Percentiles rank a stretch among this genome's conserved stretches.
phyloP scores from a whole-genome alignment of 129 eudicot species.

The Lonicera japonica region DNA sequence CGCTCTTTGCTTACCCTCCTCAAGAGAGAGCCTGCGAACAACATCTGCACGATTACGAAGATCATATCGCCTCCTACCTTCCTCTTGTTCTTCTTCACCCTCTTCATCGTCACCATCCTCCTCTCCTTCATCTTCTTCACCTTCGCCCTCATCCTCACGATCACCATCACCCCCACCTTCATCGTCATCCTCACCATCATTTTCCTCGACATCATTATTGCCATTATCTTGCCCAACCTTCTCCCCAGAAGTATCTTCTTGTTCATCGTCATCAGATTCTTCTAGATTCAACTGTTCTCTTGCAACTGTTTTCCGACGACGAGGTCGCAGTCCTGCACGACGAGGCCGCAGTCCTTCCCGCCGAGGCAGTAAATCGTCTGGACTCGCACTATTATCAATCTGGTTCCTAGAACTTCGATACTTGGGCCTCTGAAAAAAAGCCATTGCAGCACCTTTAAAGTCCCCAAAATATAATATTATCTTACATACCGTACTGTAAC shows the following conservation, averaged over 20 bases:
- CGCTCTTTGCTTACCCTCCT: conserved; percentile 76
- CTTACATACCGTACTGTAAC: neutral
- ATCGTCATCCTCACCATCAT: conserved; percentile 48
- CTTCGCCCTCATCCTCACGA: conserved; percentile 45
- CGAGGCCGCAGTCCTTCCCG: conserved; percentile 65
- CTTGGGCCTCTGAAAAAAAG: conserved; percentile 48
- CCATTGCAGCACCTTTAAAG: conserved; percentile 1
- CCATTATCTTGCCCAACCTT: conserved; percentile 35
- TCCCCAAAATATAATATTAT: conserved; percentile 1
- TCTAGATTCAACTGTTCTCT: conserved; percentile 28
- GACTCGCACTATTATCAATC: conserved; percentile 38
- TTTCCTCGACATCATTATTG: conserved; percentile 60
- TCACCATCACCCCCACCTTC: conserved; percentile 54
- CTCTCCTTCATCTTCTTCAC: conserved; percentile 40
- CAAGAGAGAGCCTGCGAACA: conserved; percentile 68
- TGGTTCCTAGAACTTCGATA: conserved; percentile 52
- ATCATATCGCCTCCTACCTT: conserved; percentile 86
- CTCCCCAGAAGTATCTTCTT: conserved; percentile 58
- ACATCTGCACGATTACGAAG: conserved; percentile 82
- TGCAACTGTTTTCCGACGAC: conserved; percentile 37
- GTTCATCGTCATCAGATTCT: conserved; percentile 69
- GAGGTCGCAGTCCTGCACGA: conserved; percentile 80
- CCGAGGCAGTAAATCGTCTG: conserved; percentile 43
- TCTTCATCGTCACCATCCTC: conserved; percentile 80
- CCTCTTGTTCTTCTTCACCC: conserved; percentile 79